Evolutionary conservation across 768 basidiomycete species (phyloP).

Genomic region (Saitozyma podzolica): DNA sequence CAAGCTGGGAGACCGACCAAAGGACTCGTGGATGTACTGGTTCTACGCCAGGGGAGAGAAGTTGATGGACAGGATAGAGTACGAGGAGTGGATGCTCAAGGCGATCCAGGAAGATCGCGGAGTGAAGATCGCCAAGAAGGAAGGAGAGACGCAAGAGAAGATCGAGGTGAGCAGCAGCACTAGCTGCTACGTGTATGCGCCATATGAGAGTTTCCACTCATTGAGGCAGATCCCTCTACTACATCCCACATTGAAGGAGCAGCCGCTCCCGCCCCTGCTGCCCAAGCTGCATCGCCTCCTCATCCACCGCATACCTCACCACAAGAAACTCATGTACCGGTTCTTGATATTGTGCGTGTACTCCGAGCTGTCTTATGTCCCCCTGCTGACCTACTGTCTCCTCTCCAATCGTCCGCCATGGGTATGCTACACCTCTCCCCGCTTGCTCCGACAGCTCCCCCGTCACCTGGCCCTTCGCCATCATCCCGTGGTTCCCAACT

Average conservation of each 20-base stretch:
- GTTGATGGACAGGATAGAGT: slow-evolving; percentile 54
- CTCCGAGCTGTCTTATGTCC: neutral
- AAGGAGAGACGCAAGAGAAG: slow-evolving; percentile 22
- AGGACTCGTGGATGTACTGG: slow-evolving; percentile 43
- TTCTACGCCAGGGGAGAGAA: slow-evolving; percentile 49
- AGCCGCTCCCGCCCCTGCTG: slow-evolving; percentile 35
- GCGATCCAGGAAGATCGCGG: slow-evolving; percentile 43
- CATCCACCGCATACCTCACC: slow-evolving; percentile 45
- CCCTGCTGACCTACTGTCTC: neutral
- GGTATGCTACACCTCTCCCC: neutral
- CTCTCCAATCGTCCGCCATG: slow-evolving; percentile 1
- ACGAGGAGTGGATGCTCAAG: slow-evolving; percentile 54
- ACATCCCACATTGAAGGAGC: slow-evolving; percentile 32
- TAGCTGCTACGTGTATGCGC: neutral
- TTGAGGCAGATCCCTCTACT: slow-evolving; percentile 41
- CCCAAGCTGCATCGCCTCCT: slow-evolving; percentile 43
- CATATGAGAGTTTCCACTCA: neutral
- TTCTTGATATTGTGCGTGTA: slow-evolving; percentile 38
- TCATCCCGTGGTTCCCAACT: slow-evolving; percentile 53
- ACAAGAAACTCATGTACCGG: slow-evolving; percentile 42
- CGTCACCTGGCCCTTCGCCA: slow-evolving; percentile 51
- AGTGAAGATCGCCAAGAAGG: slow-evolving; percentile 35
- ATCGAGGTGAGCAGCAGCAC: slow-evolving; percentile 36
- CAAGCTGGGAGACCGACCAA: slow-evolving; percentile 39
- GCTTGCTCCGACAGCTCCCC: slow-evolving; percentile 31